Evolutionary conservation across 345 rosid genomes (phyloP).

Genomic region (Raphanus sativus): DNA sequence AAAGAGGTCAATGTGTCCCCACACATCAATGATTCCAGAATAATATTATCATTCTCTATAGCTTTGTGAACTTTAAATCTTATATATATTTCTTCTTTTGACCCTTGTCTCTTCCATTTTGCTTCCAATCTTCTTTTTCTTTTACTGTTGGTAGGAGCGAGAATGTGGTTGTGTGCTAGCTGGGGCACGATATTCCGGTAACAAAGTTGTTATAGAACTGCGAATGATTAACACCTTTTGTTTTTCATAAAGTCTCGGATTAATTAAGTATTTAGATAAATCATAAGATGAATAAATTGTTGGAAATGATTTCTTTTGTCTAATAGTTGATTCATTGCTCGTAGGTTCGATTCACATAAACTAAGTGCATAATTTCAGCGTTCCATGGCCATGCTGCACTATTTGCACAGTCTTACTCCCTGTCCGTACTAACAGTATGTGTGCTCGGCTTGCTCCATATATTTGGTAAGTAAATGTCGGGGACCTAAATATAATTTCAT

Average conservation of each 20-base stretch:
- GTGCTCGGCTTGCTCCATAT: background rate
- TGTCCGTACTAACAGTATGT: background rate
- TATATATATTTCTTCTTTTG: conserved; percentile 45
- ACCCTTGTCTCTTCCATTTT: conserved; percentile 28
- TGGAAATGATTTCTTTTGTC: background rate
- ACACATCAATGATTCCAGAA: conserved; percentile 68
- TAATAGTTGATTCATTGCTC: background rate
- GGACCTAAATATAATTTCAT: background rate
- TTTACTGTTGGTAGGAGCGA: conserved; percentile 19
- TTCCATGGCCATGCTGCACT: background rate
- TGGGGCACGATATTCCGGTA: background rate
- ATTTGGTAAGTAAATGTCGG: background rate
- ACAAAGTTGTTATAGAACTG: conserved; percentile 2
- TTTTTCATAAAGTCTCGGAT: background rate
- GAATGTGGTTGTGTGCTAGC: conserved; percentile 11
- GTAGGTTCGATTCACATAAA: background rate
- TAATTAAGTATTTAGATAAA: background rate
- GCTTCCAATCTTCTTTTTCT: conserved; percentile 25
- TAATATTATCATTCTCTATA: conserved; percentile 46
- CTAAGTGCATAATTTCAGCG: background rate
- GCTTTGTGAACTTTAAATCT: conserved; percentile 32
- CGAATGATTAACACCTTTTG: background rate
- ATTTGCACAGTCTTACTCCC: background rate
- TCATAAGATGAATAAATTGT: background rate
- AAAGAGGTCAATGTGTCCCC: conserved; percentile 49